Percentiles rank a stretch among this genome's conserved stretches.
Evolutionary conservation across 1,139 yeast genomes (phyloP).

Genomic region (Sugiyamaella sp.): DNA sequence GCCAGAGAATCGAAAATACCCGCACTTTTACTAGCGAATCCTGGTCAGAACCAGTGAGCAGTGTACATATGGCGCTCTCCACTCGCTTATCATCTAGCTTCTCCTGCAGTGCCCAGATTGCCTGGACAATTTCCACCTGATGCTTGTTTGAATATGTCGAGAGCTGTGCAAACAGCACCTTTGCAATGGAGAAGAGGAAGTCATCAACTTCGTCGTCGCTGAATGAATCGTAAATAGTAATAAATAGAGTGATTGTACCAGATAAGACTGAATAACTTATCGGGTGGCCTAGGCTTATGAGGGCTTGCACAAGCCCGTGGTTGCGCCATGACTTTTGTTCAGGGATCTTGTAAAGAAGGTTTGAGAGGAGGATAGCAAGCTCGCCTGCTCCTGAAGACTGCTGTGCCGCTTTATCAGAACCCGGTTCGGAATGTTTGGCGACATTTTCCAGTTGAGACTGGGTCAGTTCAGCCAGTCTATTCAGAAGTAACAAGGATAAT

Average conservation of each 20-base stretch:
- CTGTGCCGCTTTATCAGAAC: background rate
- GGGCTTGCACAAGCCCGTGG: slow-evolving; percentile 41
- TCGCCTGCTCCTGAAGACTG: slow-evolving; percentile 29
- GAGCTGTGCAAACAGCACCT: slow-evolving; percentile 24
- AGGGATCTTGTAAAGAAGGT: slow-evolving; percentile 54
- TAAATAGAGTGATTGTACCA: slow-evolving; percentile 53
- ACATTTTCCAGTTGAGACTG: slow-evolving; percentile 5
- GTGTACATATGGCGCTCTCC: slow-evolving; percentile 44
- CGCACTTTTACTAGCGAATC: slow-evolving; percentile 20
- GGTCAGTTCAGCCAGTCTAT: slow-evolving; percentile 45
- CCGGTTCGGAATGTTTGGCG: background rate
- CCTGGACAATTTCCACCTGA: slow-evolving; percentile 65
- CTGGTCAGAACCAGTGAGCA: slow-evolving; percentile 33
- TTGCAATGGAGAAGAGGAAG: slow-evolving; percentile 26
- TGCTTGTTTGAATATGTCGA: slow-evolving; percentile 46
- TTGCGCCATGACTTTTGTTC: slow-evolving; percentile 43
- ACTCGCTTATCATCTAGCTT: slow-evolving; percentile 40
- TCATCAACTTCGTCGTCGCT: slow-evolving; percentile 30
- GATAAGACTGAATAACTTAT: slow-evolving; percentile 42
- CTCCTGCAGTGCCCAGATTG: slow-evolving; percentile 45
- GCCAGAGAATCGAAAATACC: slow-evolving; percentile 49
- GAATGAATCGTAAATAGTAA: slow-evolving; percentile 41
- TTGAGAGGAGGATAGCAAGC: slow-evolving; percentile 49
- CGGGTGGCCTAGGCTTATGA: slow-evolving; percentile 38
- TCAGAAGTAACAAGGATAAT: slow-evolving; percentile 49